These are phyloP conservation scores for Pseudozyma thailandica DNA, from an alignment of 1,284 basidiomycete genomes.

Conservation along the genomic window DNA sequence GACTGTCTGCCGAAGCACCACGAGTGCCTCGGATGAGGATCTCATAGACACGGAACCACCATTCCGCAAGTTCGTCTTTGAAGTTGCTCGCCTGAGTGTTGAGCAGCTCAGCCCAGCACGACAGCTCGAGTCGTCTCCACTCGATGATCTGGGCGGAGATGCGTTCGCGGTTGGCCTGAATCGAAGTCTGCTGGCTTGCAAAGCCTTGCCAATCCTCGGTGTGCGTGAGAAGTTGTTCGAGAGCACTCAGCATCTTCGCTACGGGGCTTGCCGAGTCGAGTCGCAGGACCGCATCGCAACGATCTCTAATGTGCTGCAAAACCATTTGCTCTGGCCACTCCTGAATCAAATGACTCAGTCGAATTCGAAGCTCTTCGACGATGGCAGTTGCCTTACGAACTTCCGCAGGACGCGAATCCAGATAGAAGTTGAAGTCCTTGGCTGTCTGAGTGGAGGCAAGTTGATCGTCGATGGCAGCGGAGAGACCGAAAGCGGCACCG, in stretches of 20 bases:
- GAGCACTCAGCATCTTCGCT: conserved; percentile 82
- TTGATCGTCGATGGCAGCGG: conserved; percentile 31
- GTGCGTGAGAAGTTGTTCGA: conserved; percentile 87
- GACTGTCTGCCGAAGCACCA: conserved; percentile 58
- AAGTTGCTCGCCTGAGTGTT: conserved; percentile 69
- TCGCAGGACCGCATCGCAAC: conserved; percentile 78
- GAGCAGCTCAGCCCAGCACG: conserved; percentile 85
- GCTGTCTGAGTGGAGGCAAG: conserved; percentile 16
- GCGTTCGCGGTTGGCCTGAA: conserved; percentile 77
- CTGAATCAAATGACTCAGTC: conserved; percentile 72
- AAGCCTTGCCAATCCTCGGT: conserved; percentile 98
- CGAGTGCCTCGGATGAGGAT: conserved; percentile 72
- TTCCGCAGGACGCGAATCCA: conserved; percentile 53
- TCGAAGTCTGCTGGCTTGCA: conserved; percentile 84
- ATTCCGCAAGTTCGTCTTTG: conserved; percentile 74
- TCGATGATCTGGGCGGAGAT: conserved; percentile 82
- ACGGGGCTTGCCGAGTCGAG: conserved; percentile 79
- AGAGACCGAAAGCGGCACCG: conserved; percentile 57
- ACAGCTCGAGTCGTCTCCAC: conserved; percentile 90
- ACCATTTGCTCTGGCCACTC: conserved; percentile 99
- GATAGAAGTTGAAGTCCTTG: conserved; percentile 62
- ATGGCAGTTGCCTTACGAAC: conserved; percentile 49
- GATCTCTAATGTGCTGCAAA: conserved; percentile 81
- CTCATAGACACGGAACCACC: conserved; percentile 94
- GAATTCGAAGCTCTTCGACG: conserved; percentile 44